Percentiles rank a stretch among this genome's conserved stretches.
Evolutionary conservation across 1,284 basidiomycete species (phyloP).

Genomic region (Volvariella surrecta): DNA sequence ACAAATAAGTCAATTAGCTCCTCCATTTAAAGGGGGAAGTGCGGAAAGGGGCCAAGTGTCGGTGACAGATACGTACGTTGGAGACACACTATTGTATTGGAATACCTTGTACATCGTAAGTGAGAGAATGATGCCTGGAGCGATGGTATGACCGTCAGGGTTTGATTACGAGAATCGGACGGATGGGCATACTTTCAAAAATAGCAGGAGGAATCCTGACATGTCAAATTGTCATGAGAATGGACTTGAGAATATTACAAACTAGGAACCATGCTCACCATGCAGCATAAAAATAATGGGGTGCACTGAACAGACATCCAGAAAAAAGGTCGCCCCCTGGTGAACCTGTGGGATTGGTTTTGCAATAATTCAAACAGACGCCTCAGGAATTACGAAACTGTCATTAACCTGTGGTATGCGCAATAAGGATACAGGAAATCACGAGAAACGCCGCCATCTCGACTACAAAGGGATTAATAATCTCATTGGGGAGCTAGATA

Average conservation of each 20-base stretch:
- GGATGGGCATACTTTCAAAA: constrained; percentile 13
- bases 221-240: neutral
- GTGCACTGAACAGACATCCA: constrained; percentile 5
- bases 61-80: neutral
- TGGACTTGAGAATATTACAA: neutral
- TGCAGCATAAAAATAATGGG: constrained; percentile 1
- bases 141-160: neutral
- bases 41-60: neutral
- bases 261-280: constrained; percentile 5
- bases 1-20: neutral
- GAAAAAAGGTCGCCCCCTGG: neutral
- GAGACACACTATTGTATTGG: neutral
- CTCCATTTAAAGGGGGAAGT: neutral
- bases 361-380: too few relatives aligned
- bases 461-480: too few relatives aligned
- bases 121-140: neutral
- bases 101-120: neutral
- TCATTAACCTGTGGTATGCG: too few relatives aligned
- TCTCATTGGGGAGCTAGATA: too few relatives aligned
- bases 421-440: too few relatives aligned
- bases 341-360: neutral
- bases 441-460: too few relatives aligned
- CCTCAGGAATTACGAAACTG: too few relatives aligned
- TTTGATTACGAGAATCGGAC: neutral
- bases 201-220: constrained; percentile 15